Evolutionary conservation across 345 rosid species (phyloP), one percentile per base, ranked within the genome.

Genomic region (Kandelia obovata): DNA sequence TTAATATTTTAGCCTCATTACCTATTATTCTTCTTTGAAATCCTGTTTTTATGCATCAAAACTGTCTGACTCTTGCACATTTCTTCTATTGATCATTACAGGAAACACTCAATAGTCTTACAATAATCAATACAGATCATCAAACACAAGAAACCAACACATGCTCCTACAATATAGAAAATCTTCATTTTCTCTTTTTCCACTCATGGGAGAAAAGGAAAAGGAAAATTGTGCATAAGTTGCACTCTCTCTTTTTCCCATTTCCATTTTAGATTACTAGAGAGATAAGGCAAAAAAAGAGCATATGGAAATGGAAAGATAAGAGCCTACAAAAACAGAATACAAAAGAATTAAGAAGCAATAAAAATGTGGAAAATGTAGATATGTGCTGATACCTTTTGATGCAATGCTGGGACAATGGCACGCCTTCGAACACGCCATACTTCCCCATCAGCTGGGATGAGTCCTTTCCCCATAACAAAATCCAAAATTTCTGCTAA

Each of bases 391-490:
- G 11, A 49, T 70, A 94, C 98, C 95, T 89, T 94, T 73, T 74
- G 89, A 87, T 91, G 98, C 80, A 91, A 75, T 32, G 98, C 92
- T 60, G 98, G 98, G 37, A 94, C 98, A 67, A 94, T 84, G 28
- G 93, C 87, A 75, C 97, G 97, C 55, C 98, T 82, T 79, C 98
- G 80, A 72, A 86, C 83, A 71, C 96, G 94, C 98, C 98, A 94
- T 77, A 89, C 76, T 79, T 91, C 97, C 7, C 92, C 97, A 84
- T 94, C 97, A 52, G 98, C 98, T 0, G 98, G 97, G 59, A 94
- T 94, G 58, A 94, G 92, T 72, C 98, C 98, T 75, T 77, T 91
- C 19, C 98, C 98, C 98, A 94, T 94, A 28, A 94, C 98, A 87
- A 94, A 94, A 5, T 94, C 95, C 59, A 94, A 81, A 83, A 94